Percentiles rank a stretch among this genome's conserved stretches.
Evolutionary conservation across 1,284 basidiomycete genomes (phyloP).

Genomic region (Apiotrichum sp.): DNA sequence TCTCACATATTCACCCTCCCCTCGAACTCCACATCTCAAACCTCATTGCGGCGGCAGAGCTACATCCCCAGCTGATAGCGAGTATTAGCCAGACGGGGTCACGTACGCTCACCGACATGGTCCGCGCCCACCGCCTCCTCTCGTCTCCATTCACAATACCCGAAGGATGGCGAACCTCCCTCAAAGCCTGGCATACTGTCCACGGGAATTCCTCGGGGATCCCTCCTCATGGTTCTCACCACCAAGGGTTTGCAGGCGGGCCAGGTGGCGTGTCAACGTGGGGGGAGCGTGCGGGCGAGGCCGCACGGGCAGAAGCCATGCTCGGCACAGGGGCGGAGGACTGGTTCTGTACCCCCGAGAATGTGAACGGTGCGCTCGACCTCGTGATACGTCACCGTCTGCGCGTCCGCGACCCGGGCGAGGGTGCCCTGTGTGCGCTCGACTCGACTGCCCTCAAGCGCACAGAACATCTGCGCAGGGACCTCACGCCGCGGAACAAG

Average conservation of each 20-base stretch:
- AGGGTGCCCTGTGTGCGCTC: slow-evolving; percentile 33
- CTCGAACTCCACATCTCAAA: slow-evolving; percentile 36
- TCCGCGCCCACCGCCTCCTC: slow-evolving; percentile 33
- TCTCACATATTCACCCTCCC: slow-evolving; percentile 38
- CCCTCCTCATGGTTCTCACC: neutral
- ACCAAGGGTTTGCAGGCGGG: slow-evolving; percentile 23
- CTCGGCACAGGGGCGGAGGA: slow-evolving; percentile 17
- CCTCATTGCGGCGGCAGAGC: slow-evolving; percentile 31
- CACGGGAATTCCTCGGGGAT: neutral
- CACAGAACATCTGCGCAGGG: slow-evolving; percentile 7
- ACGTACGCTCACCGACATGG: slow-evolving; percentile 20
- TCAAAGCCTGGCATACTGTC: slow-evolving; percentile 10
- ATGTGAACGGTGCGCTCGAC: slow-evolving; percentile 31
- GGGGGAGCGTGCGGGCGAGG: slow-evolving; percentile 34
- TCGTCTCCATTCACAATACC: slow-evolving; percentile 26
- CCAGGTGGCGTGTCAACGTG: slow-evolving; percentile 34
- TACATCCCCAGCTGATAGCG: slow-evolving; percentile 30
- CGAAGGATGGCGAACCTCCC: slow-evolving; percentile 14
- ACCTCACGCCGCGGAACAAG: neutral
- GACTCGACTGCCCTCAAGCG: slow-evolving; percentile 22
- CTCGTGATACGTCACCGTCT: slow-evolving; percentile 32
- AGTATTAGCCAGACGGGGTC: slow-evolving; percentile 26
- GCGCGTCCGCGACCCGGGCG: slow-evolving; percentile 21
- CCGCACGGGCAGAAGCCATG: slow-evolving; percentile 17
- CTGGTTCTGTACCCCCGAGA: slow-evolving; percentile 28